phyloP scores from a whole-genome alignment of 1,284 basidiomycete species.

The Cutaneotrichosporon sp. region DNA sequence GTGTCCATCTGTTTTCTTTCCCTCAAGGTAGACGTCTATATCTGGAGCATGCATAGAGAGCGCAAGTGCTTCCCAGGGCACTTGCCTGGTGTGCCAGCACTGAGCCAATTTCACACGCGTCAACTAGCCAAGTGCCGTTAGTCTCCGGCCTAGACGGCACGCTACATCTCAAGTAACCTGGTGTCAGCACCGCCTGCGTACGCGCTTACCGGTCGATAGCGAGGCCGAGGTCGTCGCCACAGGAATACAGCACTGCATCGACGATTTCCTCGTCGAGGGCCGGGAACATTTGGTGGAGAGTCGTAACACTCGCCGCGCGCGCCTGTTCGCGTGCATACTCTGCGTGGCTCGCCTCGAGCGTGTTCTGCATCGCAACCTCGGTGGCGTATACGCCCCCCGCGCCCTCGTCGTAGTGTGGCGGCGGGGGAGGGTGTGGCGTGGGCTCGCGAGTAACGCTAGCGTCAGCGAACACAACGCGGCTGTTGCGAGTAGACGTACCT shows the following conservation, averaged over 20 bases:
- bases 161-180: slow-evolving; percentile 21
- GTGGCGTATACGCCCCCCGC: not conserved
- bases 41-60: slow-evolving; percentile 1
- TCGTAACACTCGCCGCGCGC: slow-evolving; percentile 51
- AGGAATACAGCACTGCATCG: slow-evolving; percentile 79
- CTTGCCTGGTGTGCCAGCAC: no score
- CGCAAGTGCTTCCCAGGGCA: no score
- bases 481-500: not conserved
- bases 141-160: no score
- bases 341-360: slow-evolving; percentile 34
- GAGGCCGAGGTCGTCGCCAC: slow-evolving; percentile 77
- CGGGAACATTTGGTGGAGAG: slow-evolving; percentile 81
- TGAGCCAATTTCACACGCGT: no score
- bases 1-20: not conserved
- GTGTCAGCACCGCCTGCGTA: not conserved
- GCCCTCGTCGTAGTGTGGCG: not conserved
- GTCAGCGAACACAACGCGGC: not conserved
- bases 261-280: slow-evolving; percentile 70
- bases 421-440: slow-evolving; percentile 6
- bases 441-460: slow-evolving; percentile 5
- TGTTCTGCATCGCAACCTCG: slow-evolving; percentile 22
- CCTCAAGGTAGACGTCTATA: not conserved
- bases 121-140: no score
- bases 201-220: slow-evolving; percentile 62
- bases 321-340: slow-evolving; percentile 27